phyloP scores from a whole-genome alignment of 345 rosid genomes.

The sweet orange (Citrus sinensis) region DVS_A1.0 CM039168.1:2834001-2834500 shows the following conservation, averaged over 20 bases:
- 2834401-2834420: not conserved
- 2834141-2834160: not conserved
- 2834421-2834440: not conserved
- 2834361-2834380: not conserved
- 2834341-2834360: not conserved
- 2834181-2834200: not conserved
- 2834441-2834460: not conserved
- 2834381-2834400: not conserved
- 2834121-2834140: not conserved
- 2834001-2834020: slow-evolving; percentile 81
- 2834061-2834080: slow-evolving; percentile 17
- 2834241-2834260: not conserved
- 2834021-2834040: slow-evolving; percentile 50
- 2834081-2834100: slow-evolving; percentile 6
- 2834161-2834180: not conserved
- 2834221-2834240: not conserved
- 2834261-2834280: not conserved
- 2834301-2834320: not conserved
- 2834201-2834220: not conserved
- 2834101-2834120: not conserved
- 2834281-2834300: not conserved
- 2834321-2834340: too few relatives aligned
- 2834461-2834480: not conserved
- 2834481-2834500: not conserved
- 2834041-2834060: slow-evolving; percentile 42